Percentiles rank a stretch among this genome's conserved stretches.
Conservation (phyloP, 2,329 filamentous ascomycete species). For the Stachybotrys elegans region DNA sequence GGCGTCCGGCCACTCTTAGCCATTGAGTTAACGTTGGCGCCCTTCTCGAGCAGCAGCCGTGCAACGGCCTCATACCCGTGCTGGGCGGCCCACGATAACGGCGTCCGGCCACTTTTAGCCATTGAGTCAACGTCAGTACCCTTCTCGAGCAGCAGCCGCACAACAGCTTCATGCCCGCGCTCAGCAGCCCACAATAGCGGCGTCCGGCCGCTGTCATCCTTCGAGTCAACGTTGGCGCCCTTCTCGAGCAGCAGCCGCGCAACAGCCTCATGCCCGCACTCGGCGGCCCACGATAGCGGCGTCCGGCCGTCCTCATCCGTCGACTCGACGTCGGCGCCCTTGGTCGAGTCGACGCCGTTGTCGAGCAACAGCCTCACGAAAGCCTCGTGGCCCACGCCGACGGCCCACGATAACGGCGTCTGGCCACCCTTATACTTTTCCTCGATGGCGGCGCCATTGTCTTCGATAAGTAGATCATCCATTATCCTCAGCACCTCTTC, state of each 20-base stretch:
- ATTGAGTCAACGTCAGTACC: background rate
- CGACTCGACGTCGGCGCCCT: background rate
- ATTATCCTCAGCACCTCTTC: background rate
- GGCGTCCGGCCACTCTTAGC: background rate
- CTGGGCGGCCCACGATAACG: background rate
- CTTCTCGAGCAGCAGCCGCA: background rate
- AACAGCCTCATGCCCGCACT: background rate
- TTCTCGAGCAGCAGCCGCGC: background rate
- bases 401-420: background rate
- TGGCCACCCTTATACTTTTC: background rate
- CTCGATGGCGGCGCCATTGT: background rate
- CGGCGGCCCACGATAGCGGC: background rate
- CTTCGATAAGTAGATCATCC: background rate
- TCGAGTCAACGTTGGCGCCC: background rate
- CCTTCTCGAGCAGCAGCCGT: background rate
- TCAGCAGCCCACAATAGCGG: background rate
- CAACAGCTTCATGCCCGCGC: background rate
- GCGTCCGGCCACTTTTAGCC: background rate
- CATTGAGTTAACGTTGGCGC: background rate
- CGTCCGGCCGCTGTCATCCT: background rate
- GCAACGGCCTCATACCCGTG: background rate
- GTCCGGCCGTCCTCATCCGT: background rate
- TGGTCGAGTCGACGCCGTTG: too few relatives aligned
- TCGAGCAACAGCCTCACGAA: background rate
- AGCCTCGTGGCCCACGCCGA: background rate